Evolutionary conservation across 257 asterid genomes (phyloP), one percentile per base, ranked within the genome.

Genomic region (Plantago major): DNA sequence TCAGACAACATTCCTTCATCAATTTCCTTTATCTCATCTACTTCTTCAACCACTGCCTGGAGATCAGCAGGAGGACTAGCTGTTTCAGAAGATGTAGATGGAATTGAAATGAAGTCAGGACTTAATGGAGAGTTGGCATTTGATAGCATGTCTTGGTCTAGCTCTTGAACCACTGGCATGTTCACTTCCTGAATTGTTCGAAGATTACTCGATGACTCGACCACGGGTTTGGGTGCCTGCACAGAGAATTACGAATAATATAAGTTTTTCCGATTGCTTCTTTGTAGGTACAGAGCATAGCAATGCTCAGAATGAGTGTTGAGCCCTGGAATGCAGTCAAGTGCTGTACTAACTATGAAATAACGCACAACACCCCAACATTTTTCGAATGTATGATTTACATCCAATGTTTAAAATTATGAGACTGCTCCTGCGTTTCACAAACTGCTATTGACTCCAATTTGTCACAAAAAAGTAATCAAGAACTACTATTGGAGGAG

Each of bases 1-100:
- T 88, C 96, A 33, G 81, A 78, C 74, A 91, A 68, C 17, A 86
- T 67, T 47, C 54, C 86, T 65, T 87, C 95, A 60, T 88, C 92
- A 45, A 88, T 84, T 79, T 84, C 94, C 75, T 76, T 74, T 19
- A 86, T 82, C 59, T 79, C 87, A 49, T 82, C 86, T 10, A 64
- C 77, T 54, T 82, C 87, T 51, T 91, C 91, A 62, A 64, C 71
- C 55, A 63, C 66, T 64, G 79, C 70, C 74, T 67, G 79, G 76
- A 65, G 42, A 56, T 79, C 75, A 62, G 62, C 70, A 50, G 17
- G 75, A 67, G 79, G 71, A 67, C 67, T 63, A 66, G 71, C 66
- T 46, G 81, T 33, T 55, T 70, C 89, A 46, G 70, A 73, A 63
- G 67, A 78, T 62, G 58, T 72, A 17, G 78, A 69, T 5, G 72